These are phyloP conservation scores for Suhomyces sp. DNA, from an alignment of 805 yeast genomes.

Conservation along the genomic window DNA sequence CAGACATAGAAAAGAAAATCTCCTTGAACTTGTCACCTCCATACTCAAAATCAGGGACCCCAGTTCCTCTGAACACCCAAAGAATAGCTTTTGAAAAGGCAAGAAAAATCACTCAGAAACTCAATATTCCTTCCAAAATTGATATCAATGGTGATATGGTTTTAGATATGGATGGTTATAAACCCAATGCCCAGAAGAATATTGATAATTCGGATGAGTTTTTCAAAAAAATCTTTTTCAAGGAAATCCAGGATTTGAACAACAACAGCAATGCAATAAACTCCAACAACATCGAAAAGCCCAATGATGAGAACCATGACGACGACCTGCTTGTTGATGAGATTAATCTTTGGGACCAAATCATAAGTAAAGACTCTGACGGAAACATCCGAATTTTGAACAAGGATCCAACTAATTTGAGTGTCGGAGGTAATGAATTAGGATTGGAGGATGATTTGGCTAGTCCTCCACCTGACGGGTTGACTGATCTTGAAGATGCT, in stretches of 20 bases:
- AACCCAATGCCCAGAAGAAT: conserved; percentile 72
- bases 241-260: conserved; percentile 53
- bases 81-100: conserved; percentile 58
- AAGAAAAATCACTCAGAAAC: conserved; percentile 59
- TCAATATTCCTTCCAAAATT: conserved; percentile 84
- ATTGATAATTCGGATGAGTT: conserved; percentile 74
- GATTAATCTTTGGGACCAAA: conserved; percentile 36
- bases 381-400: conserved; percentile 63
- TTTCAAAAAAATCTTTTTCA: conserved; percentile 68
- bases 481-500: conserved; percentile 12
- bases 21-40: conserved; percentile 17
- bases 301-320: conserved; percentile 9
- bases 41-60: conserved; percentile 14
- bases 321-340: conserved; percentile 14
- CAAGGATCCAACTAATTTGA: conserved; percentile 9
- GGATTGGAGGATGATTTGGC: conserved; percentile 8
- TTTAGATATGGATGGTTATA: conserved; percentile 94
- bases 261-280: conserved; percentile 10
- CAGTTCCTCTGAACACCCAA: conserved; percentile 3
- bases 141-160: conserved; percentile 88
- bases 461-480: conserved; percentile 4
- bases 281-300: conserved; percentile 7
- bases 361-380: conserved; percentile 53
- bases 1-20: conserved; percentile 33
- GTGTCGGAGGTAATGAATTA: conserved; percentile 1